Base-by-base conservation (phyloP, 1,284 basidiomycete genomes). In the Trametes hirsuta region DNA sequence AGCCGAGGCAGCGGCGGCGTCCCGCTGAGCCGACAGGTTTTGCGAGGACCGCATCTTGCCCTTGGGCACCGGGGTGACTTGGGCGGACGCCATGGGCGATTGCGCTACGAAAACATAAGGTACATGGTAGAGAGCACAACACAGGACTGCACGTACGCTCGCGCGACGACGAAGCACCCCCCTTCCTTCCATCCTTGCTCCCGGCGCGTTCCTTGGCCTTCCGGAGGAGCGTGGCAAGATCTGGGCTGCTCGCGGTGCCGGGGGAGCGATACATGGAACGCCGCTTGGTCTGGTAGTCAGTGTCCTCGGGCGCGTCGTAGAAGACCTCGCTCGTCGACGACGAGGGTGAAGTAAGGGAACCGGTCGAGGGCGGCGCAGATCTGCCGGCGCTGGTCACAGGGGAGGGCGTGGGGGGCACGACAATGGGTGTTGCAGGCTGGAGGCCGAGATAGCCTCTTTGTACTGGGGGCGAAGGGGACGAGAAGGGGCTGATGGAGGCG, bases 161-260 rank as follows among this genome's bases (percentile, higher is more conserved):
- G 25, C 83, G 81, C 51, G 83, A 66, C 18, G 85, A 82, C 12
- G 86, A 84, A 21, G 80, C 76, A 5, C 73, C 72, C n/a, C 81
- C 80, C 44, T 75, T 71, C 59, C 76, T 73, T 67, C 77, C 81
- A 63, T 83, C 81, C 65, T 73, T 77, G 61, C 75, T 77, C 42
- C 58, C 64, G 61, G 72, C 67, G 48, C 82, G 80, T 68, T 90
- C 88, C 73, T 87, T 91, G 37, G 90, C 87, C 75, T 93, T 94
- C 63, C 88, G 83, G 53, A 94, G 76, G 56, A 95, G 80, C 2
- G 91, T 94, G 4, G 91, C 90, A 24, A 96, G 81, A 74, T 97
- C 94, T 24, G 94, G 94, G 67, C 90, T 93, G 67, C 90, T 93
- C 24, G 93, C 90, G 2, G 92, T 94, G 49, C 93, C 94, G 6